phyloP scores from a whole-genome alignment of 306 rosid genomes.

The Sophora flavescens region DNA sequence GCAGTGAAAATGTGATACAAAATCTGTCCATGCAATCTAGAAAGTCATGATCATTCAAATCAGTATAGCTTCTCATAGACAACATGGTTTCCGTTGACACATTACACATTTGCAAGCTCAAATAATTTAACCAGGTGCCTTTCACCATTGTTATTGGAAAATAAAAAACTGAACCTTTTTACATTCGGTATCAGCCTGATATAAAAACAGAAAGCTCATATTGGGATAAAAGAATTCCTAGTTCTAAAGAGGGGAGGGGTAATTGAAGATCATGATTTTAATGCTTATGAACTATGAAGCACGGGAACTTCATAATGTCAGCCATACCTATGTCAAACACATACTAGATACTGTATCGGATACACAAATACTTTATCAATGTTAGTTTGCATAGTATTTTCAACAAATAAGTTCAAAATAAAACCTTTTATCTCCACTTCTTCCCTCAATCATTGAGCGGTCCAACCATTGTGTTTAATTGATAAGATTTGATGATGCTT shows the following conservation, averaged over 20 bases:
- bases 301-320: too few relatives aligned
- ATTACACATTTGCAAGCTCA: constrained; percentile 2
- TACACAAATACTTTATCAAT: too few relatives aligned
- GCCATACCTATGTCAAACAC: too few relatives aligned
- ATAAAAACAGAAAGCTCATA: not conserved
- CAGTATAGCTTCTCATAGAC: not conserved
- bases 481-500: not conserved
- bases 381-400: too few relatives aligned
- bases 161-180: not conserved
- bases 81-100: not conserved
- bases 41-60: not conserved
- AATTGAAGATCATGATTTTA: not conserved
- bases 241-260: not conserved
- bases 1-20: constrained; percentile 4
- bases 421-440: too few relatives aligned
- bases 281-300: not conserved
- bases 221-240: not conserved
- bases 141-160: not conserved
- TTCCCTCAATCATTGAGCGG: too few relatives aligned
- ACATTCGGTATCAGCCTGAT: not conserved
- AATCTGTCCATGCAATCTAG: not conserved
- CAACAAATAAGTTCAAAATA: too few relatives aligned
- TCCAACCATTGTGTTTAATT: too few relatives aligned
- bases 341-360: too few relatives aligned
- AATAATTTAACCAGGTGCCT: not conserved